Percentiles rank a stretch among this genome's conserved stretches.
Conservation (phyloP, 2,329 filamentous ascomycete genomes). For the Arachnopeziza araneosa region DNA sequence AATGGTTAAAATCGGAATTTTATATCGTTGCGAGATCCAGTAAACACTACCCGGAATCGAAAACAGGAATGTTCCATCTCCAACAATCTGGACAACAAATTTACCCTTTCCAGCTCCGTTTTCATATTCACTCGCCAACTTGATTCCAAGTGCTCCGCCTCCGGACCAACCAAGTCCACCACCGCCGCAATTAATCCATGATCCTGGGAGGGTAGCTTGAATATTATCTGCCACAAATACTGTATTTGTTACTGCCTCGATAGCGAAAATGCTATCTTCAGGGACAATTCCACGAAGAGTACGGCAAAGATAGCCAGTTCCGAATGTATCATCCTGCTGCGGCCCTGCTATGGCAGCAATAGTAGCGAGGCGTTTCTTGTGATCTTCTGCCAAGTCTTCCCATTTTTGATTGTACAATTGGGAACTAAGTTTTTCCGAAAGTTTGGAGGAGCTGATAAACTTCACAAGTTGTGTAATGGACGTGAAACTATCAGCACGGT, state of each 20-base stretch:
- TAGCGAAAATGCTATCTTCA: conserved; percentile 63
- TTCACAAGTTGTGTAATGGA: conserved; percentile 65
- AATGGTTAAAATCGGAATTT: conserved; percentile 60
- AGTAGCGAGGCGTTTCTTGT: conserved; percentile 51
- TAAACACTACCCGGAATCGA: conserved; percentile 60
- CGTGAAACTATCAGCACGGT: conserved; percentile 58
- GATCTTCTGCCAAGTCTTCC: conserved; percentile 48
- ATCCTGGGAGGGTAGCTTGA: conserved; percentile 60
- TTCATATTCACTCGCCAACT: conserved; percentile 53
- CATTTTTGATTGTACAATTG: conserved; percentile 40
- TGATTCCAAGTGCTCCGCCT: conserved; percentile 69
- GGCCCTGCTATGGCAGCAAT: conserved; percentile 56
- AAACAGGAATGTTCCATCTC: conserved; percentile 64
- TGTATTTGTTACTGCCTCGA: conserved; percentile 74
- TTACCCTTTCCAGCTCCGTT: conserved; percentile 47
- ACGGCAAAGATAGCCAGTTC: conserved; percentile 45
- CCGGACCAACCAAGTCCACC: conserved; percentile 79
- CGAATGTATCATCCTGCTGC: conserved; percentile 48
- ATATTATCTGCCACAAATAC: conserved; percentile 65
- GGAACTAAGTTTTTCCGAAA: conserved; percentile 38
- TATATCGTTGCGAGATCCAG: conserved; percentile 62
- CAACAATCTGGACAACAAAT: conserved; percentile 60
- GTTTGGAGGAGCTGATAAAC: conserved; percentile 46
- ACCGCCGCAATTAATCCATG: conserved; percentile 77
- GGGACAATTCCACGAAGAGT: conserved; percentile 50